Conservation (phyloP, 768 basidiomycete species). For the Trametes cingulata region DNA sequence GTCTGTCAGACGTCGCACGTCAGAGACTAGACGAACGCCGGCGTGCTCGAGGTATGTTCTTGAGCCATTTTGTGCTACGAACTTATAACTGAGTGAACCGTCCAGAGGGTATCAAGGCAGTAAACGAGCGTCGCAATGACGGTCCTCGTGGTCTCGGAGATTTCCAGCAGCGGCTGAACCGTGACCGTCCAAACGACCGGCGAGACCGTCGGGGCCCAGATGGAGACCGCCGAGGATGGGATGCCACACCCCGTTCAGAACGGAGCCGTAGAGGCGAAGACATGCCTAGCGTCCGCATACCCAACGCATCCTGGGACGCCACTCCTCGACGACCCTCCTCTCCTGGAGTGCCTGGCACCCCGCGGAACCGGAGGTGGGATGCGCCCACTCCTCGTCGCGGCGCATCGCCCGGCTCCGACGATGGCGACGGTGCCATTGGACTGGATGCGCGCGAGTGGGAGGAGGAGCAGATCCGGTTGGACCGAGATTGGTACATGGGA, state of each 20-base stretch:
- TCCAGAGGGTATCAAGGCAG: conserved; percentile 71
- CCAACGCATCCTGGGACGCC: conserved; percentile 93
- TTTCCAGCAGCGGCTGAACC: conserved; percentile 90
- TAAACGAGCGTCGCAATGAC: conserved; percentile 54
- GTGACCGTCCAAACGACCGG: conserved; percentile 46
- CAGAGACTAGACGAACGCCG: conserved; percentile 77
- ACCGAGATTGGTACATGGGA: conserved; percentile 95
- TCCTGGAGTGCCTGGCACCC: conserved; percentile 1
- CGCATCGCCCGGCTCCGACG: conserved; percentile 70
- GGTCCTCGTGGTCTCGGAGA: conserved; percentile 84
- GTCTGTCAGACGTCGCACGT: conserved; percentile 76
- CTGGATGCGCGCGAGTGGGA: conserved; percentile 93
- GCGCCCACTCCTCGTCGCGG: conserved; percentile 81
- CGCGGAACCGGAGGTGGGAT: conserved; percentile 61
- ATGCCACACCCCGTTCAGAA: conserved; percentile 63
- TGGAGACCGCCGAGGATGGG: conserved; percentile 40
- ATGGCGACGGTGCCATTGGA: conserved; percentile 40
- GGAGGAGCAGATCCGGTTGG: conserved; percentile 89
- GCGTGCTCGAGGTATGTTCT: conserved; percentile 53
- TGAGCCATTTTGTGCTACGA: too few relatives aligned
- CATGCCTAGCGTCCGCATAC: conserved; percentile 84
- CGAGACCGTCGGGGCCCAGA: conserved; percentile 30
- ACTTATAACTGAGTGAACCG: neutral
- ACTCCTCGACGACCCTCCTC: conserved; percentile 61
- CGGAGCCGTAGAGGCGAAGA: conserved; percentile 51